These are phyloP conservation scores for Periconia sp. DNA, from an alignment of 2,329 filamentous ascomycete species.

Conservation along the genomic window DNA sequence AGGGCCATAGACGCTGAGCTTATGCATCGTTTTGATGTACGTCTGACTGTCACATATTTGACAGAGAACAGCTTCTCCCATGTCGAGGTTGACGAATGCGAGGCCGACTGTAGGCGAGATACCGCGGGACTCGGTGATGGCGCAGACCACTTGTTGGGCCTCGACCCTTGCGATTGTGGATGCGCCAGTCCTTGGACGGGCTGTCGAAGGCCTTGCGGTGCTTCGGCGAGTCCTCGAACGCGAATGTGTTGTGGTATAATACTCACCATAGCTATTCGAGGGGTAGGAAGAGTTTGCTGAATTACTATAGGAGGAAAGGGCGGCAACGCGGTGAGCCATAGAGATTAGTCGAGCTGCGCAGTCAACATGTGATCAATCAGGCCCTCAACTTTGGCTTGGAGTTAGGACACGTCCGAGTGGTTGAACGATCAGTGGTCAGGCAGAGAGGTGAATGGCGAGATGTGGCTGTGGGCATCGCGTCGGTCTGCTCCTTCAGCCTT, in stretches of 20 bases:
- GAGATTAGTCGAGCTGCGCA: slow-evolving; percentile 21
- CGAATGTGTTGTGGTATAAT: slow-evolving; percentile 45
- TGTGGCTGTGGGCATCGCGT: too few species aligned
- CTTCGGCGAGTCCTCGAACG: slow-evolving; percentile 38
- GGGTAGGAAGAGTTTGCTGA: slow-evolving; percentile 41
- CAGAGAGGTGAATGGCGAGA: too few species aligned
- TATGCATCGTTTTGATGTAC: slow-evolving; percentile 86
- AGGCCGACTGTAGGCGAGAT: slow-evolving; percentile 84
- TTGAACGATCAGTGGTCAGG: too few species aligned
- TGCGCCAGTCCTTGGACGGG: slow-evolving; percentile 59
- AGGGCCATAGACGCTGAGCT: slow-evolving; percentile 80
- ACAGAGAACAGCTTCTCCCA: slow-evolving; percentile 82
- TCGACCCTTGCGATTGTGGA: slow-evolving; percentile 64
- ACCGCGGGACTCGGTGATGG: slow-evolving; percentile 85
- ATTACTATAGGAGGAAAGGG: slow-evolving; percentile 38
- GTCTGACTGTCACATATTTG: slow-evolving; percentile 94
- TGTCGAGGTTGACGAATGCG: slow-evolving; percentile 85
- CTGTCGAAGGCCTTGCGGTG: slow-evolving; percentile 50
- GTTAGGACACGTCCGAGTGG: too few species aligned
- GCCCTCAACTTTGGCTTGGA: background rate
- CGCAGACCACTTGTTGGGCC: slow-evolving; percentile 81
- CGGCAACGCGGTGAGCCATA: slow-evolving; percentile 32
- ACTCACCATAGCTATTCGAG: slow-evolving; percentile 40
- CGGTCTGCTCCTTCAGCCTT: too few species aligned
- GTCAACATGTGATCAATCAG: slow-evolving; percentile 29